Evolutionary conservation across 768 basidiomycete genomes (phyloP).

Genomic region (Phallus indusiatus): DNA sequence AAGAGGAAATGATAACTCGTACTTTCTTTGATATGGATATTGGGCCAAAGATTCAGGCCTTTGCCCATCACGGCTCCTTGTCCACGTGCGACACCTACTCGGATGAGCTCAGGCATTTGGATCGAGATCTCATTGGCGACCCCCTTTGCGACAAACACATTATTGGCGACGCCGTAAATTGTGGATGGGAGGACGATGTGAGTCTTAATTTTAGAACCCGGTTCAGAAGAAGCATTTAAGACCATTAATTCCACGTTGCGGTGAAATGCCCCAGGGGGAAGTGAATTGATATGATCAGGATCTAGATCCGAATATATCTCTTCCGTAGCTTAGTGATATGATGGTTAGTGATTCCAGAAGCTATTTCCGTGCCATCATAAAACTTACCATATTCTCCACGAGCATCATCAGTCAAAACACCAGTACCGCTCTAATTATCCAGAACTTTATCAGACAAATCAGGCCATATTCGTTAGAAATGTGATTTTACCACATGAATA

Average conservation of each 20-base stretch:
- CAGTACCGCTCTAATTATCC: not conserved
- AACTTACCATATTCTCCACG: constrained; percentile 8
- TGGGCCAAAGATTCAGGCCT: constrained; percentile 51
- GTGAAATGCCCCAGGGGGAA: constrained; percentile 38
- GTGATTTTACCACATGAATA: constrained; percentile 3
- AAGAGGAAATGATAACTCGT: not conserved
- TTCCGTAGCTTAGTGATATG: not conserved
- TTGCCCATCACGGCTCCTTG: constrained; percentile 46
- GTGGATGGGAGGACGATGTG: constrained; percentile 47
- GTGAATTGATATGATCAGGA: constrained; percentile 33
- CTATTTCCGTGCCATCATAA: not conserved
- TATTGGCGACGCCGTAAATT: constrained; percentile 46
- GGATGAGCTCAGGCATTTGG: constrained; percentile 20
- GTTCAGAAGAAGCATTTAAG: constrained; percentile 38
- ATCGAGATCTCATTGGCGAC: constrained; percentile 36
- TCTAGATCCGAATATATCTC: constrained; percentile 29
- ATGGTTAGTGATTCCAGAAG: not conserved
- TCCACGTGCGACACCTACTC: constrained; percentile 23
- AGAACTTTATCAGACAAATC: not conserved
- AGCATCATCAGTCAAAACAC: constrained; percentile 5
- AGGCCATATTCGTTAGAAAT: not conserved
- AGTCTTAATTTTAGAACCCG: constrained; percentile 29
- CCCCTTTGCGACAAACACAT: constrained; percentile 42
- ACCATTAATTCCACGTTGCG: constrained; percentile 40
- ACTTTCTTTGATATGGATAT: constrained; percentile 37